phyloP scores from a whole-genome alignment of 768 basidiomycete genomes.

The Naganishia vaughanmartiniae region DNA sequence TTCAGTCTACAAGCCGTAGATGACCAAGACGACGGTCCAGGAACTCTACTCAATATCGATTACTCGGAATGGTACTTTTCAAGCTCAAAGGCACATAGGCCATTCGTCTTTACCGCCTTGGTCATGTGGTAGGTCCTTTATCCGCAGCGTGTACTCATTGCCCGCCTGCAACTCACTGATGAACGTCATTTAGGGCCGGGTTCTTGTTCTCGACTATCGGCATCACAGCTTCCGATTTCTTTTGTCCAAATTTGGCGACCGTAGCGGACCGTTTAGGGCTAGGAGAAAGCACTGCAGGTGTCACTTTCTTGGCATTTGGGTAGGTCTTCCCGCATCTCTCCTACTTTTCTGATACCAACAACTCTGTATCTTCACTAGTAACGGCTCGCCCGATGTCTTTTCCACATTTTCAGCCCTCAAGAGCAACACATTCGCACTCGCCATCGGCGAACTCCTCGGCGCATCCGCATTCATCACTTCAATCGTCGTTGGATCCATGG shows the following conservation, averaged over 20 bases:
- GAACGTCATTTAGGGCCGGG: conserved; percentile 24
- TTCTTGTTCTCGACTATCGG: conserved; percentile 96
- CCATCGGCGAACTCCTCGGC: conserved; percentile 90
- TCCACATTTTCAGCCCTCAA: conserved; percentile 92
- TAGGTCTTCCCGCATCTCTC: not conserved
- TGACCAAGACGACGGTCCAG: conserved; percentile 2
- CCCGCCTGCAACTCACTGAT: not conserved
- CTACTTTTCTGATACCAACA: not conserved
- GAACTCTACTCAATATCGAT: conserved; percentile 15
- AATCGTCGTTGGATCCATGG: conserved; percentile 96
- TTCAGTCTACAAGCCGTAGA: not conserved
- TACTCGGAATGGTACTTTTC: conserved; percentile 19
- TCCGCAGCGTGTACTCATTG: not conserved
- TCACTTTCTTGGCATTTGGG: conserved; percentile 94
- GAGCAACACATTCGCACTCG: conserved; percentile 76
- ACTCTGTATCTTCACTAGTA: conserved; percentile 48
- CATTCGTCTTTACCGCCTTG: conserved; percentile 8
- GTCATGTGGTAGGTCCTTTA: conserved; percentile 2
- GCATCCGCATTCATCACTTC: conserved; percentile 94
- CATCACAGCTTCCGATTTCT: conserved; percentile 93
- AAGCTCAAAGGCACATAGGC: conserved; percentile 16
- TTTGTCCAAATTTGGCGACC: conserved; percentile 91
- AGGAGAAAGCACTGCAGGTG: conserved; percentile 90
- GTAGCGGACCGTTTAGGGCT: conserved; percentile 80
- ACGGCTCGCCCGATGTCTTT: conserved; percentile 94